Evolutionary conservation across 2,329 filamentous ascomycete genomes (phyloP), one percentile per base, ranked within the genome.

Genomic region (Aspergillus spinulosporus): DNA sequence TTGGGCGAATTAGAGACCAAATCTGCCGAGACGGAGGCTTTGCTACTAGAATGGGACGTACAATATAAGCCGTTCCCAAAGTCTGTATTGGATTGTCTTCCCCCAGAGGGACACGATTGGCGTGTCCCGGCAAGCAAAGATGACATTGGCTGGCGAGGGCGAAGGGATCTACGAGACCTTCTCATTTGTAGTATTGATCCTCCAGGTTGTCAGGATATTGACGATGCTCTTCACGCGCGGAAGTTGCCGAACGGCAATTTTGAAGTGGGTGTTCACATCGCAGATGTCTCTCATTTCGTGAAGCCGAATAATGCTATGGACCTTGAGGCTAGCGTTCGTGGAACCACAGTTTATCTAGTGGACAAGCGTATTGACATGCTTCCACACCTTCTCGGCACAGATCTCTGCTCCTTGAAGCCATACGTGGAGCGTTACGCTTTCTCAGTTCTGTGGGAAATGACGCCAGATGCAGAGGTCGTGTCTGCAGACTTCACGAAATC

Each of bases 321-420:
- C 71, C 84, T 87, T 47, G 94, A 99, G 76, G 94, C 94, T 2
- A 94, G 91, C 69, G 85, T 96, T 68, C 88, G 94, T 66, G 94
- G 94, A 60, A 97, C 94, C 3, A 97, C 93, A 0, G 94, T 99
- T 29, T 99, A 99, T 72, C 81, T 99, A 12, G 94, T 99, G 2
- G 94, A 99, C 75, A 99, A 99, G 81, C 92, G 94, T 66, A 99
- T 99, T 67, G 95, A 99, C 79, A 99, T 99, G 95, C 82, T 99
- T 73, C 95, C 95, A 1, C 92, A 92, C 82, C 86, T 99, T 34
- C 86, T 99, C 11, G 94, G 94, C 56, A 99, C 94, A 0, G 92
- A 99, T 68, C 81, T 99, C 1, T 99, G 94, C 77, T 99, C 94
- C 0, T 80, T 99, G 15, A 97, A 97, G 74, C 94, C 94, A 0